Base-by-base conservation (phyloP, 495 filamentous ascomycete genomes). In the Hypoxylon fuscum region DNA sequence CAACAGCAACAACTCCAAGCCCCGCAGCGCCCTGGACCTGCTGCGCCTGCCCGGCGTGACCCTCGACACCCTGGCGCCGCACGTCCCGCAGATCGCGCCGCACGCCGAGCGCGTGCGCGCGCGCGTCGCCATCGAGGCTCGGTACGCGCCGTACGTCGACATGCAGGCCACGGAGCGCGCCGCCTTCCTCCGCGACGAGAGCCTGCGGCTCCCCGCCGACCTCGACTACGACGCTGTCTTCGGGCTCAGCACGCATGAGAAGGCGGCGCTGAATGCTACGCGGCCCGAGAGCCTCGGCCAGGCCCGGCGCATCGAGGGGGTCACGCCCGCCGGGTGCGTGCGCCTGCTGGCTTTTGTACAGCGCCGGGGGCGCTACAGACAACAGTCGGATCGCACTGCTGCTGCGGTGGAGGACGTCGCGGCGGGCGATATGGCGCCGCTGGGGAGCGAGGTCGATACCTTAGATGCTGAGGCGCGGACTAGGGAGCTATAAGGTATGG, bases 211-310 rank as follows among this genome's bases (percentile, higher is more conserved):
- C 37, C 92, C 95, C 0, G 49, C 78, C 0, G 90, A 96, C 64
- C 68, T 98, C 22, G 87, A 97, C 62, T 98, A 97, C 64, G 77
- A 82, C 12, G 61, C 61, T 5, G 79, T 98, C 17, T 72, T 79
- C 27, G 92, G 93, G 0, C 78, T 98, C 49, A 92, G 89, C 57
- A 81, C 80, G 5, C 92, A 92, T 60, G 96, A 98, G 79, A 84
- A 81, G 64, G 75, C 80, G 9, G 81, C 87, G 5, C 81, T 98
- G n/a, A 77, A 83, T 27, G 77, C 77, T 18, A 86, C 91, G 8
- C 74, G 85, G 35, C 95, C 95, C 4, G 90, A 92, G 68, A 94
- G 83, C 45, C 75, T 98, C 20, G 96, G 92, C 2, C 93, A 96
- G 86, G 93, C 94, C 14, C 77, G 92, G 45, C 77, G 96, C 8